These are phyloP conservation scores for Daldinia eschscholtzii DNA, from an alignment of 2,329 filamentous ascomycete genomes.

Conservation along the genomic window DNA sequence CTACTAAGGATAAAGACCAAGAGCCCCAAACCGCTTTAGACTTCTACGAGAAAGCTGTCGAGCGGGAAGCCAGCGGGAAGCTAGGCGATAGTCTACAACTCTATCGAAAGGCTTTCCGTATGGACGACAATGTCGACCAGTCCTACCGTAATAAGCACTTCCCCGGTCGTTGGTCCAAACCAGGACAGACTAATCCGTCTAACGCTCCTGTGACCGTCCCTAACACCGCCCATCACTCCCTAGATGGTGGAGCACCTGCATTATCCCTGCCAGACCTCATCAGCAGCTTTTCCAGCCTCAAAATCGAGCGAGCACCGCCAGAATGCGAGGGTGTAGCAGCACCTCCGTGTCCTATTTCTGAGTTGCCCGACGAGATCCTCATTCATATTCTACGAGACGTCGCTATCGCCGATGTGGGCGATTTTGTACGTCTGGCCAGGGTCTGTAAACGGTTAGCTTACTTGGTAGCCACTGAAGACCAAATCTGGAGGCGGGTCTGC, in stretches of 20 bases:
- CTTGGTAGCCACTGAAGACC: slow-evolving; percentile 84
- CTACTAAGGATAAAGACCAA: slow-evolving; percentile 41
- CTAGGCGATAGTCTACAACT: slow-evolving; percentile 89
- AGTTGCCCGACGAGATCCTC: slow-evolving; percentile 85
- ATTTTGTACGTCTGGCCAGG: slow-evolving; percentile 79
- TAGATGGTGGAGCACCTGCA: slow-evolving; percentile 61
- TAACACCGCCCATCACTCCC: slow-evolving; percentile 68
- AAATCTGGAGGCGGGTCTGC: slow-evolving; percentile 85
- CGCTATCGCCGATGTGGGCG: slow-evolving; percentile 79
- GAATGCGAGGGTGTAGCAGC: slow-evolving; percentile 77
- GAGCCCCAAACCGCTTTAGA: slow-evolving; percentile 76
- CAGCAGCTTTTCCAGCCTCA: slow-evolving; percentile 76
- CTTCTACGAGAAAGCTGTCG: slow-evolving; percentile 91
- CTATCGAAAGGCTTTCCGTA: slow-evolving; percentile 91
- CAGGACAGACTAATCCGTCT: slow-evolving; percentile 48
- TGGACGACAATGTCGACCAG: slow-evolving; percentile 87
- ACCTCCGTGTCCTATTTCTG: slow-evolving; percentile 84
- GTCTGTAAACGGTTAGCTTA: slow-evolving; percentile 92
- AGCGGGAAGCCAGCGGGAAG: slow-evolving; percentile 86
- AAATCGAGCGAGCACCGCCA: slow-evolving; percentile 76
- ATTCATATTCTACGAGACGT: slow-evolving; percentile 81
- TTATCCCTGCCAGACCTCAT: slow-evolving; percentile 77
- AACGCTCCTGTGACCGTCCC: slow-evolving; percentile 65
- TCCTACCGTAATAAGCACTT: slow-evolving; percentile 94
- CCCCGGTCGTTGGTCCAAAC: slow-evolving; percentile 71